Conservation (phyloP, 2,329 filamentous ascomycete genomes). For the Nothomitra cinnamomea region DNA sequence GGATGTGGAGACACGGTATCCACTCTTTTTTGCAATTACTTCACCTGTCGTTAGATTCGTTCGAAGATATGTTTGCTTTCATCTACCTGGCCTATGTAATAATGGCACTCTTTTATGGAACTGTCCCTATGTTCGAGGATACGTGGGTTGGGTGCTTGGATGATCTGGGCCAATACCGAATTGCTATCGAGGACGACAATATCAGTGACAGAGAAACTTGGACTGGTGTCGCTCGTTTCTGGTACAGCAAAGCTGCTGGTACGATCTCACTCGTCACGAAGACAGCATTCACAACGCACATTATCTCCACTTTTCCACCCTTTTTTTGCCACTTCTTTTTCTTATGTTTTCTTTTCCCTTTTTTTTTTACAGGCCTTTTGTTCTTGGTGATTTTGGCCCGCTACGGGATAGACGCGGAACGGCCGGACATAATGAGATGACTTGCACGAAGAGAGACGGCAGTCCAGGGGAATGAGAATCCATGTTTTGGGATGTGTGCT, state of each 20-base stretch:
- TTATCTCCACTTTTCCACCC: no score
- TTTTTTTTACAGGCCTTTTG: no score
- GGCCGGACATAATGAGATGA: no score
- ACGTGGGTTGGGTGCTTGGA: slow-evolving; percentile 92
- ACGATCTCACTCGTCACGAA: no score
- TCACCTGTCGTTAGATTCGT: slow-evolving; percentile 49
- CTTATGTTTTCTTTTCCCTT: no score
- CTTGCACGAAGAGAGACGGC: no score
- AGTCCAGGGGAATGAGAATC: no score
- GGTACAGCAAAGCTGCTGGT: slow-evolving; percentile 74
- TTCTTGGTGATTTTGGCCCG: no score
- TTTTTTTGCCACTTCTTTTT: no score
- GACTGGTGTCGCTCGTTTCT: slow-evolving; percentile 62
- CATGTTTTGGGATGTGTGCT: no score
- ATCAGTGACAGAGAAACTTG: slow-evolving; percentile 60
- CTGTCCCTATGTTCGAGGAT: slow-evolving; percentile 63
- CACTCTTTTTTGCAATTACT: slow-evolving; percentile 69
- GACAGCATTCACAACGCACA: no score
- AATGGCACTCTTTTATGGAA: slow-evolving; percentile 76
- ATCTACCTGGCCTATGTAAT: slow-evolving; percentile 86
- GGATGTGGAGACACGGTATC: slow-evolving; percentile 91
- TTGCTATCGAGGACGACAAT: slow-evolving; percentile 81
- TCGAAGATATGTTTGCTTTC: slow-evolving; percentile 83
- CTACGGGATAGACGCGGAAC: no score
- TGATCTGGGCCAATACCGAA: slow-evolving; percentile 68